Percentiles rank a stretch among this genome's conserved stretches.
phyloP scores from a whole-genome alignment of 441 rosid species.

The Populus hybrid region DNA sequence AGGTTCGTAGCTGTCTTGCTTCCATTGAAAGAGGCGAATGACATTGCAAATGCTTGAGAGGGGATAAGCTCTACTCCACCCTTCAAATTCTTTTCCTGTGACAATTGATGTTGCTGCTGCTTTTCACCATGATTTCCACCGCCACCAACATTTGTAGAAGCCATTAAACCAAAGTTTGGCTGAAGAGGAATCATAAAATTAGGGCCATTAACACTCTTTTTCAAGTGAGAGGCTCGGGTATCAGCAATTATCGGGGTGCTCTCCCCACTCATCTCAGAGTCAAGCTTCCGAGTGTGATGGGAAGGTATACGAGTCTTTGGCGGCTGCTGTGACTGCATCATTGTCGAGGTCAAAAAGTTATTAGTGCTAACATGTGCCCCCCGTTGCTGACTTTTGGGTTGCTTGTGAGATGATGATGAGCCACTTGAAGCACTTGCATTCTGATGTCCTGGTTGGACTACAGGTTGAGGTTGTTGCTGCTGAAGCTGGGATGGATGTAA shows the following conservation, averaged over 20 bases:
- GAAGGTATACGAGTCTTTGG: constrained; percentile 50
- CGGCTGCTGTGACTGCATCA: constrained; percentile 46
- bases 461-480: constrained; percentile 43
- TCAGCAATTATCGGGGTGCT: constrained; percentile 53
- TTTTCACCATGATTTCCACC: constrained; percentile 44
- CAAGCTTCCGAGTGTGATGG: constrained; percentile 45
- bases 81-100: constrained; percentile 37
- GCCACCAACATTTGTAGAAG: constrained; percentile 38
- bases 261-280: constrained; percentile 50
- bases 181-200: constrained; percentile 50
- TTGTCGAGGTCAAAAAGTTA: constrained; percentile 42
- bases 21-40: constrained; percentile 59
- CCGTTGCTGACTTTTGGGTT: constrained; percentile 52
- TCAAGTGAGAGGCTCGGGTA: constrained; percentile 41
- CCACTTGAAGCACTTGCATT: constrained; percentile 55
- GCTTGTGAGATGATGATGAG: constrained; percentile 67
- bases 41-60: constrained; percentile 67
- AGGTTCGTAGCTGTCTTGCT: constrained; percentile 40
- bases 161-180: constrained; percentile 47
- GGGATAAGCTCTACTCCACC: constrained; percentile 51
- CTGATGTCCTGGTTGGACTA: constrained; percentile 49
- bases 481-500: constrained; percentile 65
- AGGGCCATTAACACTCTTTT: constrained; percentile 45
- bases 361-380: constrained; percentile 35
- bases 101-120: constrained; percentile 34